These are phyloP conservation scores for Elaeis oleifera DNA, from an alignment of 202 grass and related monocot species.

Conservation along the genomic window DNA sequence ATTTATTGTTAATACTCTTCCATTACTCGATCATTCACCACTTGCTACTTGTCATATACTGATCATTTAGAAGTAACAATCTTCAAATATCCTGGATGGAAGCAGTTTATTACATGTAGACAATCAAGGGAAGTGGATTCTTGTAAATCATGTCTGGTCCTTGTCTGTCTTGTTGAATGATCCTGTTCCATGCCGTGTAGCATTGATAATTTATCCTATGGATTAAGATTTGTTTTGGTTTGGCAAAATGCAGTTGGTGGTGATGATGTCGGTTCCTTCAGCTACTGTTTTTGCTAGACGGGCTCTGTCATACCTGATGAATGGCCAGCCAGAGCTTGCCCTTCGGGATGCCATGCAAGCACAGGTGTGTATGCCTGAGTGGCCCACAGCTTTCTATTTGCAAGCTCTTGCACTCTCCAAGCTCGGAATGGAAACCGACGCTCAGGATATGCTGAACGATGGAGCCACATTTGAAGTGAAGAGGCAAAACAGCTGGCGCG, in stretches of 20 bases:
- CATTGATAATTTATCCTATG: too few species aligned
- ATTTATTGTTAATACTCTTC: too few species aligned
- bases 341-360: constrained; percentile 95
- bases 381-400: constrained; percentile 94
- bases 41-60: too few species aligned
- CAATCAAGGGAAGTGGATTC: too few species aligned
- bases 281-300: constrained; percentile 86
- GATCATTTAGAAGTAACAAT: too few species aligned
- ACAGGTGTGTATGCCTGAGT: constrained; percentile 95
- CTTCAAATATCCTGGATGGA: too few species aligned
- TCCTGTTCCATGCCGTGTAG: too few species aligned
- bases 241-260: constrained; percentile 54
- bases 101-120: too few species aligned
- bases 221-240: neutral
- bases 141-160: too few species aligned
- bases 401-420: constrained; percentile 95
- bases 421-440: constrained; percentile 97
- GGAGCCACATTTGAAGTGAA: constrained; percentile 87
- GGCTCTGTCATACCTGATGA: constrained; percentile 93
- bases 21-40: too few species aligned
- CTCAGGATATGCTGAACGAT: constrained; percentile 95
- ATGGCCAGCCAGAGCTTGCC: constrained; percentile 83
- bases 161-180: too few species aligned
- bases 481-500: constrained; percentile 89
- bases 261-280: constrained; percentile 84